Evolutionary conservation across 2,329 filamentous ascomycete genomes (phyloP).

Genomic region (Verruconis gallopava): DNA sequence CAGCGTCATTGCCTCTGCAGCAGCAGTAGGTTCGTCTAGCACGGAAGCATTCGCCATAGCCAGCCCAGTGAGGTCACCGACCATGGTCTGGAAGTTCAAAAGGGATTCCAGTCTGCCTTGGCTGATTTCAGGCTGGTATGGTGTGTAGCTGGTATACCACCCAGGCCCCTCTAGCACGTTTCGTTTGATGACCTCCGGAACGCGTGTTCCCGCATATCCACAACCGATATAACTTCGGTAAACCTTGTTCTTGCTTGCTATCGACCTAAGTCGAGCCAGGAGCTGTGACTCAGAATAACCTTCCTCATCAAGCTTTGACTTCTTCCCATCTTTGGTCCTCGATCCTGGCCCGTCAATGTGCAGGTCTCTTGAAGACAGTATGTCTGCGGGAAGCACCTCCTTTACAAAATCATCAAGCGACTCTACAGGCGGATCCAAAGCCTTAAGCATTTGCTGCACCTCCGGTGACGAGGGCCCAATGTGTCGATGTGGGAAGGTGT

Average conservation of each 20-base stretch:
- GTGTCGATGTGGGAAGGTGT: conserved; percentile 68
- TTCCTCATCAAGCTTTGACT: conserved; percentile 19
- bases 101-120: conserved; percentile 86
- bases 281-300: conserved; percentile 48
- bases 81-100: conserved; percentile 90
- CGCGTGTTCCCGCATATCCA: conserved; percentile 79
- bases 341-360: conserved; percentile 36
- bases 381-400: conserved; percentile 70
- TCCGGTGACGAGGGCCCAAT: conserved; percentile 68
- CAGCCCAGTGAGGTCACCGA: conserved; percentile 74
- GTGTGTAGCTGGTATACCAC: conserved; percentile 97
- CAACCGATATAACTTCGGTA: conserved; percentile 64
- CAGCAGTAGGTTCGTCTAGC: conserved; percentile 82
- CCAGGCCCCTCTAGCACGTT: conserved; percentile 87
- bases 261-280: conserved; percentile 38
- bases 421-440: conserved; percentile 58
- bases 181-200: conserved; percentile 80
- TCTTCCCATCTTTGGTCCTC: conserved; percentile 8
- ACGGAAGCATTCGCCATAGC: conserved; percentile 84
- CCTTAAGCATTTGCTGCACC: conserved; percentile 64
- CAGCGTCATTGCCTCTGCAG: conserved; percentile 91
- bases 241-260: conserved; percentile 48
- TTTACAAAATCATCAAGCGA: conserved; percentile 71
- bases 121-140: conserved; percentile 94
- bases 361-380: conserved; percentile 55